Evolutionary conservation across 805 yeast species (phyloP), one percentile per base, ranked within the genome.

Genomic region (Tanozyma kutaoensis): DNA sequence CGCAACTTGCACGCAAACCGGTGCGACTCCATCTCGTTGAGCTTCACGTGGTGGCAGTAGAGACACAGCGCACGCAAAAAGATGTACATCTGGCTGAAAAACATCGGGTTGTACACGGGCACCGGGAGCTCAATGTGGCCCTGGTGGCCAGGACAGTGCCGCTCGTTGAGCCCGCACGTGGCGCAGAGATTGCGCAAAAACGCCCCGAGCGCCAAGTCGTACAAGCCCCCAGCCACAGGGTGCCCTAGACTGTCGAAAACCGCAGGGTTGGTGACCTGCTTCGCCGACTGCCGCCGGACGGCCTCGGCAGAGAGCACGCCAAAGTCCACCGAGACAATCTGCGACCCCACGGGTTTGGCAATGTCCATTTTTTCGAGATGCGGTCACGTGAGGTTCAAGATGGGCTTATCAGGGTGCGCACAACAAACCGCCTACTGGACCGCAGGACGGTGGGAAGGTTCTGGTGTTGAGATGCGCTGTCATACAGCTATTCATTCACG

Each of bases 101-200:
- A 91, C 40, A 91, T 57, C 12, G 99, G 97, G 49, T 84, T 88
- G 62, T 84, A 91, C 24, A 82, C 93, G 4, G 97, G 94, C 23
- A 85, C 76, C 5, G 99, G 99, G 37, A 91, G 66, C 50, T 88
- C 96, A 37, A 91, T 85, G 52, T 91, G 98, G 34, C 99, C 99
- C 52, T 85, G 84, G 52, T 91, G 99, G 25, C 99, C 99, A 4
- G 96, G 96, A 60, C 99, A 91, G 42, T 72, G 76, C 46, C 78
- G 74, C 40, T 88, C 96, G 49, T 86, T 95, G 35, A 88, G 63
- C 12, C 97, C 95, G 69, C 99, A 91, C 1, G 97, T 88, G 14
- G 91, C 68, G 69, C 99, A 85, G 26, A 80, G 64, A 50, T 88
- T 82, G 45, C 76, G 69, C 35, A 84, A 61, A 45, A 85, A 91